phyloP scores from a whole-genome alignment of 2,329 filamentous ascomycete genomes.

The Penicillium brasilianum region DNA sequence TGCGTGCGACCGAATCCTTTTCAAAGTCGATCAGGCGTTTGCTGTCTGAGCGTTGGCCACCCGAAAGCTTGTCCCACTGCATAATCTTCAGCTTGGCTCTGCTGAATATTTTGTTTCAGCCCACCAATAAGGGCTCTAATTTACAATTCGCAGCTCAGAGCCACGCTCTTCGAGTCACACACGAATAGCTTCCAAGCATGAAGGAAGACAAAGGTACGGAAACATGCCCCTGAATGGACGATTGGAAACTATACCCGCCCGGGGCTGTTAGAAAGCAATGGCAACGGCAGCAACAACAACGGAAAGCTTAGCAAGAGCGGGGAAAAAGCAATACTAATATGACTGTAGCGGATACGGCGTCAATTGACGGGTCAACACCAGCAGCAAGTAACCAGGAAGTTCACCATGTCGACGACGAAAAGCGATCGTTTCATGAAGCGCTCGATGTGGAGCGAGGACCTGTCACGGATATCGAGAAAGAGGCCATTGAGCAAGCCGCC shows the following conservation, averaged over 20 bases:
- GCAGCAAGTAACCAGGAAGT: constrained; percentile 20
- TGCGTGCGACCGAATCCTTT: constrained; percentile 1
- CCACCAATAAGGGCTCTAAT: background rate
- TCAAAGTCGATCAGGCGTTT: background rate
- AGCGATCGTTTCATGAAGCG: constrained; percentile 2
- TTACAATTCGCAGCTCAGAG: background rate
- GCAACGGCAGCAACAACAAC: background rate
- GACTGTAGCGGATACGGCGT: constrained; percentile 12
- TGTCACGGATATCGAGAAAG: background rate
- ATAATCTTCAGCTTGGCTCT: constrained; percentile 2
- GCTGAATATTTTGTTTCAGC: background rate
- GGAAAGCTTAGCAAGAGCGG: background rate
- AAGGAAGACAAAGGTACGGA: constrained; percentile 3
- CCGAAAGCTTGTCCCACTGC: constrained; percentile 3
- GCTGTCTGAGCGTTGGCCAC: constrained; percentile 4
- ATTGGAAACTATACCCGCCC: background rate
- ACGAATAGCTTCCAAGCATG: background rate
- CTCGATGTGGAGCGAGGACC: constrained; percentile 22
- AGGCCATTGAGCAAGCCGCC: background rate
- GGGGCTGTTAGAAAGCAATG: background rate
- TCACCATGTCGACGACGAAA: constrained; percentile 14
- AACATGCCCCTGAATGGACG: background rate
- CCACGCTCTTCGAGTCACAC: background rate
- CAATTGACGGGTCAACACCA: constrained; percentile 25
- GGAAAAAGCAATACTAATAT: background rate